Evolutionary conservation across 1,139 yeast species (phyloP).

Genomic region (Yamadazyma siamensis): DNA sequence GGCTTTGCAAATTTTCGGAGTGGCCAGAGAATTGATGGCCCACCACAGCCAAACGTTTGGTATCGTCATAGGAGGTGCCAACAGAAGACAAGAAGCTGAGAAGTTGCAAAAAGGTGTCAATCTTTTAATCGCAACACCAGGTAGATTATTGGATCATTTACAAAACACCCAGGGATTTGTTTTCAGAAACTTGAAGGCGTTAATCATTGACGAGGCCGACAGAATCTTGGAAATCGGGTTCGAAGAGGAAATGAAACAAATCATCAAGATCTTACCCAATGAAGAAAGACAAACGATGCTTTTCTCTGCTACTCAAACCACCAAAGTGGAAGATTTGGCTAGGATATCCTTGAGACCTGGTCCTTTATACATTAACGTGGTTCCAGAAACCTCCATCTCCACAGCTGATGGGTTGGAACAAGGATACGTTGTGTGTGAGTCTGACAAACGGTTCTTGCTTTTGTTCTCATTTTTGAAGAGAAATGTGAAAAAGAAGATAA

Average conservation of each 20-base stretch:
- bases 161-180: slow-evolving; percentile 94
- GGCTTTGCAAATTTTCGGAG: slow-evolving; percentile 96
- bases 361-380: slow-evolving; percentile 93
- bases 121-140: slow-evolving; percentile 93
- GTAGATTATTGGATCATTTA: slow-evolving; percentile 91
- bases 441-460: slow-evolving; percentile 87
- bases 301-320: slow-evolving; percentile 97
- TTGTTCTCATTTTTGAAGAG: slow-evolving; percentile 91
- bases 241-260: slow-evolving; percentile 98
- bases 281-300: slow-evolving; percentile 96
- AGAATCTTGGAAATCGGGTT: slow-evolving; percentile 95
- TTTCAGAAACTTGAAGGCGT: slow-evolving; percentile 89
- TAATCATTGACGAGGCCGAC: slow-evolving; percentile 96
- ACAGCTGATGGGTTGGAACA: slow-evolving; percentile 98
- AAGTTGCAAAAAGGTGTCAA: slow-evolving; percentile 92
- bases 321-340: slow-evolving; percentile 97
- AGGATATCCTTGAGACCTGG: slow-evolving; percentile 94
- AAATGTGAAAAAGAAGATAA: slow-evolving; percentile 83
- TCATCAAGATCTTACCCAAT: slow-evolving; percentile 87
- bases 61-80: slow-evolving; percentile 97
- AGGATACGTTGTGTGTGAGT: slow-evolving; percentile 96
- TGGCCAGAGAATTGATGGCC: slow-evolving; percentile 88
- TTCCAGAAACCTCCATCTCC: slow-evolving; percentile 73
- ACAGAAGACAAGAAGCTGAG: slow-evolving; percentile 95
- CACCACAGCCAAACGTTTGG: slow-evolving; percentile 93